Conservation (phyloP, 2,329 filamentous ascomycete genomes). For the Beauveria sp. region DNA sequence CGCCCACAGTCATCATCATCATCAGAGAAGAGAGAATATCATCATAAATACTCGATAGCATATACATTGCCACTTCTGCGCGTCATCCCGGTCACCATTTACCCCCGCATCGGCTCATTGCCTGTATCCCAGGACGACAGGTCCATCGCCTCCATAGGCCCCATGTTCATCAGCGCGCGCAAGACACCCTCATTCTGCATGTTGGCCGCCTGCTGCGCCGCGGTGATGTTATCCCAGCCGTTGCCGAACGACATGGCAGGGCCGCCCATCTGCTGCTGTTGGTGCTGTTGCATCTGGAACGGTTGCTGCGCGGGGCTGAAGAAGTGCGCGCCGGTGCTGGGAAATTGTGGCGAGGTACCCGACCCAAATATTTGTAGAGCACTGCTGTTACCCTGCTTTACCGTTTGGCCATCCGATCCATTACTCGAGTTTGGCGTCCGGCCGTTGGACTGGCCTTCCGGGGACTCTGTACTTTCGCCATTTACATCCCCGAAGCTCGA, state of each 20-base stretch:
- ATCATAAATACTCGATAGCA: not conserved
- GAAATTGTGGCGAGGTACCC: constrained; percentile 3
- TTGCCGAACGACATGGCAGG: constrained; percentile 17
- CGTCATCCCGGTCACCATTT: not conserved
- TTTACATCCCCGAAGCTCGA: constrained; percentile 36
- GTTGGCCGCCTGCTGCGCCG: constrained; percentile 18
- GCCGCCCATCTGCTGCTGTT: not conserved
- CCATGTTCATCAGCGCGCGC: constrained; percentile 50
- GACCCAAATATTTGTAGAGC: not conserved
- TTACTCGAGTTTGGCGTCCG: constrained; percentile 52
- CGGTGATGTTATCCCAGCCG: constrained; percentile 36
- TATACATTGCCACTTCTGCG: not conserved
- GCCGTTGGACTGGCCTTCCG: constrained; percentile 44
- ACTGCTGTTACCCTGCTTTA: not conserved
- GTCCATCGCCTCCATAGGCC: constrained; percentile 54
- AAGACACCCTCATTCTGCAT: constrained; percentile 45
- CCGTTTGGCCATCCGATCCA: constrained; percentile 16
- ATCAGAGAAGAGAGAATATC: not conserved
- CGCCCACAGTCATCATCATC: constrained; percentile 1
- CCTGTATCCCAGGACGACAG: constrained; percentile 38
- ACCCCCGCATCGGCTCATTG: constrained; percentile 11
- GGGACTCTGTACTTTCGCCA: constrained; percentile 41
- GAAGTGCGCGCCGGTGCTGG: not conserved
- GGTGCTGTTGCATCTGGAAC: not conserved
- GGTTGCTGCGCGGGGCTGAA: not conserved